These are phyloP conservation scores for Leptodermis oblonga DNA, from an alignment of 257 asterid species.

Conservation along the genomic window DNA sequence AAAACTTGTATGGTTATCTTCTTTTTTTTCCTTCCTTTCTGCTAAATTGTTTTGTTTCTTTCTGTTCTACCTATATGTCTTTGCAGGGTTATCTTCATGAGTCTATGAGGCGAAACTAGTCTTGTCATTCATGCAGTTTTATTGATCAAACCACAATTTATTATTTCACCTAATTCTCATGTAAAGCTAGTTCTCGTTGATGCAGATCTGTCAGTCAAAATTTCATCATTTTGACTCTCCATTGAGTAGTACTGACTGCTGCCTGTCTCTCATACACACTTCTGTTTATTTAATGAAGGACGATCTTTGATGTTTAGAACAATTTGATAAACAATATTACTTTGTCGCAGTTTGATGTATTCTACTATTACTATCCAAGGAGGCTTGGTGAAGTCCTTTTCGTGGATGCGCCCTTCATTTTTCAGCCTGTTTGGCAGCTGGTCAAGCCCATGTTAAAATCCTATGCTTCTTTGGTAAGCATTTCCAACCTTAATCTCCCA, in stretches of 20 bases:
- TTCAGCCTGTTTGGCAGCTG: conserved; percentile 88
- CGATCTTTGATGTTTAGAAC: neutral
- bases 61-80: neutral
- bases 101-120: too few species aligned
- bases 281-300: neutral
- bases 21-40: neutral
- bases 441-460: conserved; percentile 73
- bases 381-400: conserved; percentile 75
- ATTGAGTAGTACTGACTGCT: neutral
- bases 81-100: too few species aligned
- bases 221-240: neutral
- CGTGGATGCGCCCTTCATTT: conserved; percentile 86
- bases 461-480: conserved; percentile 80
- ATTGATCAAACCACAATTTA: neutral
- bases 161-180: neutral
- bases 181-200: neutral
- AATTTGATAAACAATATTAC: neutral
- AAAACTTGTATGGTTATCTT: neutral
- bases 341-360: conserved; percentile 70
- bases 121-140: conserved; percentile 1
- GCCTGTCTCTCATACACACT: neutral
- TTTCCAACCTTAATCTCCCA: neutral
- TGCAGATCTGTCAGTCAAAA: too few species aligned
- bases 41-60: neutral
- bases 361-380: conserved; percentile 80